Conservation (phyloP, 257 asterid genomes). For the Plantago major region DNA sequence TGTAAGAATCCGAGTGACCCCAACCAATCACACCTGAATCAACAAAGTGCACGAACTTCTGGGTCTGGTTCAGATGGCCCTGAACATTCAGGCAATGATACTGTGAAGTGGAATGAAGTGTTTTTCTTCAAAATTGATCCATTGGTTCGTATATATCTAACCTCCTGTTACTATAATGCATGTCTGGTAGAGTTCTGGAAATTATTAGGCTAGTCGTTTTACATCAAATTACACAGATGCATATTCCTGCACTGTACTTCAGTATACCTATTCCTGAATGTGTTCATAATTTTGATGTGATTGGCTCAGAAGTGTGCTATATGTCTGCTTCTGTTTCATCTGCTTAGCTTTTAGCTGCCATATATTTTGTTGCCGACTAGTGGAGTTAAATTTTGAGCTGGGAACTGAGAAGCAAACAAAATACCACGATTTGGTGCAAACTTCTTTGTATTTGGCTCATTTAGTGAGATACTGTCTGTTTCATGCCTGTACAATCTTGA, state of each 20-base stretch:
- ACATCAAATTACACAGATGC: constrained; percentile 8
- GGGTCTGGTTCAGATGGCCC: constrained; percentile 49
- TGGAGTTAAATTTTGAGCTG: background rate
- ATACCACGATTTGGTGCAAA: background rate
- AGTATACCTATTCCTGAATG: background rate
- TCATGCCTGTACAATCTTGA: too few species aligned
- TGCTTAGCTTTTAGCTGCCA: constrained; percentile 6
- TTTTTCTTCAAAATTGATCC: constrained; percentile 87
- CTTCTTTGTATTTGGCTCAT: background rate
- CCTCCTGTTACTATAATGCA: constrained; percentile 10
- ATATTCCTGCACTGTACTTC: background rate
- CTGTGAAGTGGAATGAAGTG: constrained; percentile 84
- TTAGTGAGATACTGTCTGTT: too few species aligned
- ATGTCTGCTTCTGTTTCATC: constrained; percentile 4
- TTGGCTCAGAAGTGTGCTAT: constrained; percentile 8
- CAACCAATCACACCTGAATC: constrained; percentile 35
- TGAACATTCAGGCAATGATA: constrained; percentile 44
- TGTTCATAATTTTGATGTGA: background rate
- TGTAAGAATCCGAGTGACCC: constrained; percentile 39
- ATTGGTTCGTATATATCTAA: constrained; percentile 43
- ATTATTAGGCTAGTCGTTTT: constrained; percentile 15
- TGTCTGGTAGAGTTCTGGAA: constrained; percentile 1
- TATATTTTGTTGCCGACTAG: background rate
- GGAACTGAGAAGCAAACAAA: background rate
- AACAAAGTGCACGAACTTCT: constrained; percentile 76